Evolutionary conservation across 2,329 filamentous ascomycete species (phyloP), one percentile per base, ranked within the genome.

Genomic region (Torrubiellomyces zombiae): DNA sequence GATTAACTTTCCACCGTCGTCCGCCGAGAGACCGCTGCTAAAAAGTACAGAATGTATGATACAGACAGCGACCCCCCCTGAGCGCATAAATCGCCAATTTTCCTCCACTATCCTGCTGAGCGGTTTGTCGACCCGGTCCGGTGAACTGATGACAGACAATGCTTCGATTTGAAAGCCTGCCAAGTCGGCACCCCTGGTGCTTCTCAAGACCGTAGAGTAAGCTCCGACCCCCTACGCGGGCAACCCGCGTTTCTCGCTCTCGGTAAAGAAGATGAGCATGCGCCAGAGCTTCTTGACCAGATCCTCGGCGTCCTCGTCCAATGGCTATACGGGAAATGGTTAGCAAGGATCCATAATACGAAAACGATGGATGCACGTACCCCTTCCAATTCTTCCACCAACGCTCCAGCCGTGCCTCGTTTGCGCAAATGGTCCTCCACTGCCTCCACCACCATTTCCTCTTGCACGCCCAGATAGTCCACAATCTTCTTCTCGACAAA

Each of bases 401-500:
- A 50, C 28, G 78, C 78, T 32, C 73, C 65, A n/a, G 89, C 80
- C 33, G 64, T 66, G 14, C 73, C 74, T 38, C 75, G 73, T 39
- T 73, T 74, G 35, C 75, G 68, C 33, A 98, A 57, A 50, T 92
- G 82, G 41, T 83, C 77, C 44, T 94, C 76, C 19, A 95, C 82
- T 21, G 89, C 75, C 44, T 93, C 85, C 16, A 98, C 83, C 23
- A 98, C 60, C 56, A 94, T 75, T 53, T 95, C 81, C 50, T 98
- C 89, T 53, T 95, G 83, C 29, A 98, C 79, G 31, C 91, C 91
- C 24, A 98, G 66, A 40, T 89, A 91, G 51, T 98, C 89, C 32
- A 98, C 76, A 38, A 95, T 81, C 64, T 95, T 98, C 67, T 92
- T 92, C 59, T 93, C 83, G 28, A 95, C 81, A 55, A 94, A 98